Evolutionary conservation across 1,284 basidiomycete genomes (phyloP).

Genomic region (Irpex rosettiformis): DNA sequence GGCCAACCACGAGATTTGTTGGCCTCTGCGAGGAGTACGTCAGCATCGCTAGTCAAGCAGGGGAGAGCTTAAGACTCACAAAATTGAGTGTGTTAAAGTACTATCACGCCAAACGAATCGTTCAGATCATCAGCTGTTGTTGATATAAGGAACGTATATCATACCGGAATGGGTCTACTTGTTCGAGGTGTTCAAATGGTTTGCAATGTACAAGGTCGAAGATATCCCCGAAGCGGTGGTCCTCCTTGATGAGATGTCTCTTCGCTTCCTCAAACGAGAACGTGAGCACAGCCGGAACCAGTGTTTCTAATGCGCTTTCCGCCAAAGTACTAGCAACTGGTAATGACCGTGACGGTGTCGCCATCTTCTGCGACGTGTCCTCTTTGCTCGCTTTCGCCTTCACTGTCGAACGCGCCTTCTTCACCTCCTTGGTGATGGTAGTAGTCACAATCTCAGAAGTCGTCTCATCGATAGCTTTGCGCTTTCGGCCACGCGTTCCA

Average conservation of each 20-base stretch:
- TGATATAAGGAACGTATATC: neutral
- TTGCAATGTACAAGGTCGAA: constrained; percentile 66
- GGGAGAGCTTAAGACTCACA: constrained; percentile 30
- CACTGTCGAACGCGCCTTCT: neutral
- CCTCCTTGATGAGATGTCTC: constrained; percentile 63
- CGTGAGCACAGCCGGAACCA: constrained; percentile 62
- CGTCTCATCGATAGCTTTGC: constrained; percentile 13
- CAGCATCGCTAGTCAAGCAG: too few species aligned
- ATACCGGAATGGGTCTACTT: constrained; percentile 73
- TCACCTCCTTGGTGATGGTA: neutral
- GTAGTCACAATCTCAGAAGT: constrained; percentile 11
- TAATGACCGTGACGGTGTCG: neutral
- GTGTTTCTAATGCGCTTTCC: constrained; percentile 4
- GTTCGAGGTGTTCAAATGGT: constrained; percentile 71
- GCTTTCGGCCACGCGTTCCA: neutral
- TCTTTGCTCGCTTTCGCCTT: neutral
- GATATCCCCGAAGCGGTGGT: constrained; percentile 68
- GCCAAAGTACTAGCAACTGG: neutral
- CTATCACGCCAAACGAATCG: constrained; percentile 19
- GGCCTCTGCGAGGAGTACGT: constrained; percentile 45
- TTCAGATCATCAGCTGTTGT: neutral
- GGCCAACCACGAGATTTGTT: constrained; percentile 91
- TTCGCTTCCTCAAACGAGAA: constrained; percentile 78
- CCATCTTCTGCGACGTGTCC: too few species aligned
- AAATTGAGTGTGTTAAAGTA: constrained; percentile 53